Base-by-base conservation (phyloP, 1,139 yeast species). In the Lodderomyces theae region DNA sequence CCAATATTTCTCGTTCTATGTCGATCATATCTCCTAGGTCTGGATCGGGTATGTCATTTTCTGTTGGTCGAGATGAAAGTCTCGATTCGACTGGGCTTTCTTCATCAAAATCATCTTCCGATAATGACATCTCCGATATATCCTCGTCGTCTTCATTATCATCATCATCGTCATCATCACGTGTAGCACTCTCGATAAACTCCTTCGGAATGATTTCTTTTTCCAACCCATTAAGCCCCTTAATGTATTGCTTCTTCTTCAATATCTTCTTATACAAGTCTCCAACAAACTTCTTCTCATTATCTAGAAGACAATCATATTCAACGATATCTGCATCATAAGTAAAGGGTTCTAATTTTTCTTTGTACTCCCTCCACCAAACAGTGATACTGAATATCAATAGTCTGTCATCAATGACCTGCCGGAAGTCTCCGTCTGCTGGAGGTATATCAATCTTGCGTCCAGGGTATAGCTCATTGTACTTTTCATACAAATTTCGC, bases 311-410 rank as follows among this genome's bases (percentile, higher is more conserved):
- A 4, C 12, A 21, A 1, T 33, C 34, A 16, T 19, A 36, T 9
- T 42, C 37, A 18, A 45, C 32, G 24, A 43, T 13, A 3, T 41
- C 34, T 8, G 34, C 45, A 33, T 44, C 50, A 37, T 39, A 44
- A 8, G 45, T 23, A 19, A 25, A 39, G 2, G 47, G 46, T 24
- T 47, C 46, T 3, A 46, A 26, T 10, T 10, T 11, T 4, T 34
- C 40, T 7, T 13, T 11, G 33, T 41, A 44, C 10, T 22, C 6
- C 22, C 44, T 38, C 31, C 43, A 34, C 23, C 17, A 13, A 4
- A 42, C 18, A 6, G 44, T 46, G 22, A 42, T 32, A 11, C 19
- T 17, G 6, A 47, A 17, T 1, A 47, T 34, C 15, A 47, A 24
- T 6, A 44, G 15, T 28, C 35, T 44, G 11, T 37, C 35, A 28